These are phyloP conservation scores for Discostella stelligeroides DNA, from an alignment of 108 stramenopile genomes.

Conservation along the genomic window DNA sequence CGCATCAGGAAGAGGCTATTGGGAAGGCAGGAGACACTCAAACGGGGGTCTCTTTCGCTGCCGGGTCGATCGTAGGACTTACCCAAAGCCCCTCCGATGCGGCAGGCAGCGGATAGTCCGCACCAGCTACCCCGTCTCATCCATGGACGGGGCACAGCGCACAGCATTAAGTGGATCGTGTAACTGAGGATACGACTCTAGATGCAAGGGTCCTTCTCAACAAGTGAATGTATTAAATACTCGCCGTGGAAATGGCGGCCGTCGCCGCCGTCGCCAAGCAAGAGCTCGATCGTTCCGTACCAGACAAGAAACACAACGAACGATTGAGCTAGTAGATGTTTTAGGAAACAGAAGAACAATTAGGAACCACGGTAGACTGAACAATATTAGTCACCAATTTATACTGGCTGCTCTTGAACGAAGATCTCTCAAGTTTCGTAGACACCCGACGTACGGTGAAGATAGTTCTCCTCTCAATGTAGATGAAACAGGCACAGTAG, in stretches of 20 bases:
- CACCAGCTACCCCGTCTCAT: too few species aligned
- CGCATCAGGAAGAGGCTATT: not conserved
- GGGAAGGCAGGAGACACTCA: not conserved
- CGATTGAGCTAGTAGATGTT: too few species aligned
- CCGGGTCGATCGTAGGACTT: not conserved
- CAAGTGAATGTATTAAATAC: not conserved
- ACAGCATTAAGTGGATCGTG: not conserved
- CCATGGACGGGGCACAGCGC: slow-evolving; percentile 7
- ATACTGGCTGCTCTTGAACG: too few species aligned
- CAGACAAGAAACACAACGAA: too few species aligned
- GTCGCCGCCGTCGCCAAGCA: too few species aligned
- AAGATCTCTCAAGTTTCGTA: not conserved
- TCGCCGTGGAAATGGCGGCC: not conserved
- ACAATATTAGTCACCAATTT: too few species aligned
- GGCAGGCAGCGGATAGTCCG: too few species aligned
- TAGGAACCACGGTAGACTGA: too few species aligned
- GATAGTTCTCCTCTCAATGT: not conserved
- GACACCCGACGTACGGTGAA: not conserved
- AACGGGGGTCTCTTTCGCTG: not conserved
- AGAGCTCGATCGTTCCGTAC: too few species aligned
- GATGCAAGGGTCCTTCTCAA: not conserved
- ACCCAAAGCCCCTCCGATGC: too few species aligned
- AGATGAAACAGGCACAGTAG: slow-evolving; percentile 1
- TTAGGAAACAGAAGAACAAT: too few species aligned
- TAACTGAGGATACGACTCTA: not conserved